Conservation (phyloP, 768 basidiomycete genomes). For the Auricularia auricula-judae region DNA sequence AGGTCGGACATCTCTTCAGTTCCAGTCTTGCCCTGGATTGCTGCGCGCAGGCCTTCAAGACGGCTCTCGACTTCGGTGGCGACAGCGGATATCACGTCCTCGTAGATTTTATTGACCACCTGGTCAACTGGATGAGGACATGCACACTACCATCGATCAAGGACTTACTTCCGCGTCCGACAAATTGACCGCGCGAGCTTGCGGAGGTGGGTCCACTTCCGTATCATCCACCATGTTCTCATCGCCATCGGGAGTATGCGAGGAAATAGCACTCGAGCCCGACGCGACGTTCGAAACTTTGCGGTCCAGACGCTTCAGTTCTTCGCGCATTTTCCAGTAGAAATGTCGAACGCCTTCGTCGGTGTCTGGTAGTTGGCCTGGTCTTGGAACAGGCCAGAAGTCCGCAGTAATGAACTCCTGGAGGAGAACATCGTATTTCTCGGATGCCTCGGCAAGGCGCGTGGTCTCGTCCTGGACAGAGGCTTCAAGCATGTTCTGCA, state of each 20-base stretch:
- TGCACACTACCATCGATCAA: too few species aligned
- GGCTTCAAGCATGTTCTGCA: neutral
- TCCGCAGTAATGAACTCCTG: neutral
- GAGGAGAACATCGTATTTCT: neutral
- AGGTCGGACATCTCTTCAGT: neutral
- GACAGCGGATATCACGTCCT: neutral
- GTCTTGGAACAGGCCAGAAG: neutral
- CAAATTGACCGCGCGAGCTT: too few species aligned
- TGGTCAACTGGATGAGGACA: too few species aligned
- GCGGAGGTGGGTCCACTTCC: too few species aligned
- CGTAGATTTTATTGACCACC: neutral
- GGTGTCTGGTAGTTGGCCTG: neutral
- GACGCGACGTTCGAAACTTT: neutral
- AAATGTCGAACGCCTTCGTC: neutral
- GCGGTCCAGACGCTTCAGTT: neutral
- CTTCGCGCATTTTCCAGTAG: neutral
- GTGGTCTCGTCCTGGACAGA: neutral
- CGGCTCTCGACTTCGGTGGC: neutral
- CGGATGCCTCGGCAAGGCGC: neutral
- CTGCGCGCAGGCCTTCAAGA: neutral
- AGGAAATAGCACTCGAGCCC: neutral
- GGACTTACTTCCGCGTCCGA: too few species aligned
- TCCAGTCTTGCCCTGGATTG: neutral
- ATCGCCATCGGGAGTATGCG: too few species aligned
- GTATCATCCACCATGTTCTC: too few species aligned